Base-by-base conservation (phyloP, 2,329 filamentous ascomycete genomes). In the Microthyrium microscopicum region DNA sequence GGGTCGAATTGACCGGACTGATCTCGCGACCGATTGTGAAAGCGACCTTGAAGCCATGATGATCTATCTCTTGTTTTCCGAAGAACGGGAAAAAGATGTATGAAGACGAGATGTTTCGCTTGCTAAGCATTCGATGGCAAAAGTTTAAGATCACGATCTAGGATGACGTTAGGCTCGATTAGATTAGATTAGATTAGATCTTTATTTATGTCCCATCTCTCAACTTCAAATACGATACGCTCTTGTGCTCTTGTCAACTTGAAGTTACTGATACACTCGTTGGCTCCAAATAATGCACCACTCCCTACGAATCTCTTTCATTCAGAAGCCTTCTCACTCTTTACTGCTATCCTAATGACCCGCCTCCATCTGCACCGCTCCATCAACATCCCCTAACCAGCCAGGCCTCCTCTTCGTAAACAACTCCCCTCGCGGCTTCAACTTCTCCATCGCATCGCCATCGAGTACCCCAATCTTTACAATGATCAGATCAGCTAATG, bases 11-110 rank as follows among this genome's bases (percentile, higher is more conserved):
- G 29, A 34, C 8, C 13, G 15, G 19, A 24, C 5, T 4, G 19
- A 19, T 5, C 35, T 13, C 12, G 26, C 25, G 17, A 19, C 35
- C 12, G 35, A 20, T 20, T 30, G 15, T 16, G 21, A 28, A 7
- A 37, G 18, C 4, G 24, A 20, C 13, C 21, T 37, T 16, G 35
- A 32, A 12, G 35, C 32, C 35, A 37, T 37, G 8, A 7, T 21
- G 16, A 16, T 9, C 16, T 29, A 15, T 29, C 9, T 8, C 22
- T 13, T 25, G 8, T 13, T 8, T 8, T 25, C 8, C 13, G 22
- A 8, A 25, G 8, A 25, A 8, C 22, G 13, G 22, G 22, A 13
- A 25, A n/a, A n/a, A n/a, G n/a, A n/a, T n/a, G 22, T 8, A 25
- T 25, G 8, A 25, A 8, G 22, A 8, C 22, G 13, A 25, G 13